These are phyloP conservation scores for Phytophthora pseudosyringae DNA, from an alignment of 352 stramenopile species.

Conservation along the genomic window DNA sequence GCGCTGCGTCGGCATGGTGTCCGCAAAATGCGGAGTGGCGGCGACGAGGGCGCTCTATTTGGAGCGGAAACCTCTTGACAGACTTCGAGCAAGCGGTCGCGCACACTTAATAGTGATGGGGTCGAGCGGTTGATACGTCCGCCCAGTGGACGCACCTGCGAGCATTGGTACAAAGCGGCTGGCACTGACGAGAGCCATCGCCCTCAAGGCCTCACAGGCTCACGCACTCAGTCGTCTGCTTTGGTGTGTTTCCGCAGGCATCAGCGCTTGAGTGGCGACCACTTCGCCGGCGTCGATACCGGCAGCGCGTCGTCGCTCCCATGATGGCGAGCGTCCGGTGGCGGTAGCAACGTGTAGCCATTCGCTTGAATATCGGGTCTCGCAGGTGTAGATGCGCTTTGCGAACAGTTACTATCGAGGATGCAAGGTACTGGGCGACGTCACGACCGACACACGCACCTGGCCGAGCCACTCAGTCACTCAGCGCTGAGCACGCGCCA, in stretches of 20 bases:
- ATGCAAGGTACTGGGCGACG: not conserved
- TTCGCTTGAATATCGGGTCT: constrained; percentile 3
- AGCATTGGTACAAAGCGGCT: constrained; percentile 6
- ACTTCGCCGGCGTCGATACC: not conserved
- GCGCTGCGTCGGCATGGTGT: constrained; percentile 33
- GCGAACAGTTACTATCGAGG: constrained; percentile 8
- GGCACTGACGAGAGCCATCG: not conserved
- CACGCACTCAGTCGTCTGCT: no score
- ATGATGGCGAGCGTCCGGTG: constrained; percentile 2
- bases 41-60: constrained; percentile 10
- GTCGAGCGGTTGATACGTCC: constrained; percentile 8
- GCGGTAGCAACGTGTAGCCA: constrained; percentile 11
- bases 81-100: constrained; percentile 7
- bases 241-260: no score
- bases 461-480: no score
- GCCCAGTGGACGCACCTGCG: constrained; percentile 18
- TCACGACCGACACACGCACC: not conserved
- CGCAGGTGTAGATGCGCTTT: not conserved
- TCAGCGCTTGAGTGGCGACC: no score
- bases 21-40: constrained; percentile 19
- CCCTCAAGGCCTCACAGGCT: no score
- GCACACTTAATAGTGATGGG: constrained; percentile 13
- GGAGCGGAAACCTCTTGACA: not conserved
- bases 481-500: no score
- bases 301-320: not conserved